Evolutionary conservation across 805 yeast species (phyloP).

Genomic region (Yamadazyma kitorensis): DNA sequence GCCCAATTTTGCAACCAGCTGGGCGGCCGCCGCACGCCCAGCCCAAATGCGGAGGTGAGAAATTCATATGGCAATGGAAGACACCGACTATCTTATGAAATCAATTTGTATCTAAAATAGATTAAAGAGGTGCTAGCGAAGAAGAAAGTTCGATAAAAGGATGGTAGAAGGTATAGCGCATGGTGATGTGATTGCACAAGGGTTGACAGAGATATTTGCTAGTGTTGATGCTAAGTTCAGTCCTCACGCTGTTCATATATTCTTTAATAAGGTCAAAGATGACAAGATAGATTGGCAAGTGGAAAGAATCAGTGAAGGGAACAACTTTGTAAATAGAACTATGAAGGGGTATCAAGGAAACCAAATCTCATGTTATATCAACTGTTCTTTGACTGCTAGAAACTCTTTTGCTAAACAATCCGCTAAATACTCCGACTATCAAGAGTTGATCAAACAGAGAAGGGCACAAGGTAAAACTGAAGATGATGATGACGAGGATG

Average conservation of each 20-base stretch:
- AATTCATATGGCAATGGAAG: too few relatives aligned
- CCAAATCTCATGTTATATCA: conserved; percentile 24
- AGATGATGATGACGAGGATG: conserved; percentile 22
- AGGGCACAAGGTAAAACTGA: conserved; percentile 14
- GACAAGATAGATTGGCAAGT: conserved; percentile 27
- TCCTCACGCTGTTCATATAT: conserved; percentile 32
- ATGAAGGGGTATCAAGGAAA: conserved; percentile 27
- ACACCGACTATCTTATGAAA: too few relatives aligned
- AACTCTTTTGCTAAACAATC: conserved; percentile 24
- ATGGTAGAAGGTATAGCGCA: too few relatives aligned
- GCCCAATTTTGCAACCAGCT: too few relatives aligned
- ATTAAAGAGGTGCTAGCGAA: too few relatives aligned
- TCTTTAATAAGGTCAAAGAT: conserved; percentile 19
- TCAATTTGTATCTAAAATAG: too few relatives aligned
- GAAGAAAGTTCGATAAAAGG: too few relatives aligned
- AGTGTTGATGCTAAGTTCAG: conserved; percentile 1
- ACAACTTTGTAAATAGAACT: conserved; percentile 31
- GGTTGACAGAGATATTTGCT: background rate
- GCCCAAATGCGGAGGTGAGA: too few relatives aligned
- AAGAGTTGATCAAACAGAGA: conserved; percentile 20
- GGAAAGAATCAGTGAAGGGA: conserved; percentile 32
- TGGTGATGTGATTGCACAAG: conserved; percentile 3
- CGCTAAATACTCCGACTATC: conserved; percentile 21
- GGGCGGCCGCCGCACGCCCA: too few relatives aligned
- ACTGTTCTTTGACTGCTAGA: conserved; percentile 31